Evolutionary conservation across 2,329 filamentous ascomycete genomes (phyloP), one percentile per base, ranked within the genome.

Genomic region (Stromatinia cepivora): DNA sequence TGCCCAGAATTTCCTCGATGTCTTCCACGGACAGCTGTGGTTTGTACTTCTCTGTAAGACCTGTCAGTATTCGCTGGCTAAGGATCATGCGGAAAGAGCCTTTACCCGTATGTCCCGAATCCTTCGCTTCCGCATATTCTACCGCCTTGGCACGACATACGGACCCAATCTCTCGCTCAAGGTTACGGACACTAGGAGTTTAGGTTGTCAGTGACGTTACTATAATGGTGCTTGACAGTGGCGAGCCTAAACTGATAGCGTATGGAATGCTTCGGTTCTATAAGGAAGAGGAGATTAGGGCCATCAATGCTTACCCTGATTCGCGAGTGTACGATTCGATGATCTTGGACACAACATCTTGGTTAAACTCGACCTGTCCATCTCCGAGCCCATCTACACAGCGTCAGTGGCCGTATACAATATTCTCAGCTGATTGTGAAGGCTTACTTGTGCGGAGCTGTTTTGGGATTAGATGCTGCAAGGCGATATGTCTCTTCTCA

Each of bases 291-390:
- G n/a, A 39, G 15, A 15, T 46, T 45, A 68, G 22, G 66, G 66
- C 28, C 22, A 13, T 39, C 22, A 54, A 68, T 63, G 52, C 66
- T 64, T 54, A 68, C 66, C 66, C 66, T 66, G 94, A 92, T 81
- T 99, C 95, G 72, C 94, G 93, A 53, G 95, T 99, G 83, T 99
- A 99, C 39, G 91, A 90, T 76, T 95, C 95, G 76, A 98, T 98
- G 74, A 97, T 93, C 80, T 96, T 97, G 80, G 94, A 93, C 69
- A 99, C 87, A 4, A 97, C 94, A 45, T 94, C 91, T 70, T 92
- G 89, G 56, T 87, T 88, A 72, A 99, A 88, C 50, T 85, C 81
- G 62, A 99, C 87, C 75, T 97, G 91, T 59, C 90, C 88, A 36
- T 89, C 84, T 62, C 84, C 84, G 65, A 99, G 87, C 36, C 95